Percentiles rank a stretch among this genome's conserved stretches.
Evolutionary conservation across 768 basidiomycete species (phyloP).

Genomic region (Lactarius sp.): DNA sequence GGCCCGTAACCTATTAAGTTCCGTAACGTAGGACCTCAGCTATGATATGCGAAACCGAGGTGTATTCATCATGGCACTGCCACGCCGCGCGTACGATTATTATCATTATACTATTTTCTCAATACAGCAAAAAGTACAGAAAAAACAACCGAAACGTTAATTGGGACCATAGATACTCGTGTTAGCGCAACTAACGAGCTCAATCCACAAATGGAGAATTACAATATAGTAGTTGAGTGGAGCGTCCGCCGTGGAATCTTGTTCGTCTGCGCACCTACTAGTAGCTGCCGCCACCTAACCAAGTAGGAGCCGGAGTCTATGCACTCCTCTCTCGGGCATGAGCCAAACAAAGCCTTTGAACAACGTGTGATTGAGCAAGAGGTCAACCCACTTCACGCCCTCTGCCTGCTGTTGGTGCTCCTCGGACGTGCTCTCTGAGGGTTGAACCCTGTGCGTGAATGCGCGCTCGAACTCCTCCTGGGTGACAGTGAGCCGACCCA

Average conservation of each 20-base stretch:
- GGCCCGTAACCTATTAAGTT: too few relatives aligned
- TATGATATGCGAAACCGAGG: too few relatives aligned
- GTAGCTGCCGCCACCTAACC: neutral
- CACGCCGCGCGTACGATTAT: too few relatives aligned
- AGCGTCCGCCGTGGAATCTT: neutral
- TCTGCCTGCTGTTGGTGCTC: conserved; percentile 20
- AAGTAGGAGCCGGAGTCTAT: conserved; percentile 17
- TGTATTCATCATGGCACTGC: too few relatives aligned
- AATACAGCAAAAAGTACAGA: neutral
- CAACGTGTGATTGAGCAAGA: conserved; percentile 18
- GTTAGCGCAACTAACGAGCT: too few relatives aligned
- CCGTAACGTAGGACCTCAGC: too few relatives aligned
- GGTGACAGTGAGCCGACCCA: conserved; percentile 14
- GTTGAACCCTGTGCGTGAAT: conserved; percentile 25
- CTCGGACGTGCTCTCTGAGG: conserved; percentile 1
- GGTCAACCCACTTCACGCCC: conserved; percentile 26
- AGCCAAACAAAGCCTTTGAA: conserved; percentile 25
- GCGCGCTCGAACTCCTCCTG: conserved; percentile 25
- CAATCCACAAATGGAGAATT: neutral
- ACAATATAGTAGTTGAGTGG: neutral
- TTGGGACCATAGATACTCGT: too few relatives aligned
- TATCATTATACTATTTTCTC: too few relatives aligned
- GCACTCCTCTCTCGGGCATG: conserved; percentile 20
- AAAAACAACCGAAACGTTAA: too few relatives aligned
- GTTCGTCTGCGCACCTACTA: neutral